Base-by-base conservation (phyloP, 192 early-diverging fungal genomes). In the Rhizophlyctis rosea region DNA sequence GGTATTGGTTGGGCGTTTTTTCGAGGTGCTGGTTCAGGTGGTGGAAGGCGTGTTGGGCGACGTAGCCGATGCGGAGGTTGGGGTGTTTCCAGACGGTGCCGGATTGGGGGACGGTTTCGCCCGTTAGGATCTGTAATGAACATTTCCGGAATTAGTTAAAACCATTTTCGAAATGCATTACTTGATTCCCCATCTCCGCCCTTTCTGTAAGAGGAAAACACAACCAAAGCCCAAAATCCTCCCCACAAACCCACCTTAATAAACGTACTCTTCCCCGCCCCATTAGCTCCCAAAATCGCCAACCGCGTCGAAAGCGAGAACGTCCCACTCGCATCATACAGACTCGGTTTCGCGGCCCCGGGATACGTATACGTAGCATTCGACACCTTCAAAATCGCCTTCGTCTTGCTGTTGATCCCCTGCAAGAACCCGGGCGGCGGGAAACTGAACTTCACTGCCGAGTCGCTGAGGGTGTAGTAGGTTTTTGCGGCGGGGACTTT, bases 31-130 rank as follows among this genome's bases (percentile, higher is more conserved):
- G 82, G 67, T 91, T 87, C 65, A 91, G 77, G 73, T 91, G 88
- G 73, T 90, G 88, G 87, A 91, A 90, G 53, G 88, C 87, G 76
- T 92, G 90, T 73, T 92, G 89, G 36, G 89, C 88, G 48, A 92
- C 87, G 67, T 90, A 91, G 53, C 83, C 90, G 66, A 92, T 82
- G 75, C 89, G 89, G 68, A 89, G 77, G 77, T 90, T 90, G 54
- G 86, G 87, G 72, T 92, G 88, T 70, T 87, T 90, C 84, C 86
- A 89, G 55, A 92, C 88, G 28, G 73, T 70, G 66, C 90, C 90
- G 25, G 74, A 66, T 36, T 81, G 80, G 23, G 90, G 84, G 62
- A 84, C 79, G 28, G 87, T 78, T 69, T 91, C 89, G 62, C 90
- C 89, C 35, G 87, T 84, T 65, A 92, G 79, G 39, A 92, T 77